Evolutionary conservation across 2,329 filamentous ascomycete genomes (phyloP).

Genomic region (Byssothecium circinans): DNA sequence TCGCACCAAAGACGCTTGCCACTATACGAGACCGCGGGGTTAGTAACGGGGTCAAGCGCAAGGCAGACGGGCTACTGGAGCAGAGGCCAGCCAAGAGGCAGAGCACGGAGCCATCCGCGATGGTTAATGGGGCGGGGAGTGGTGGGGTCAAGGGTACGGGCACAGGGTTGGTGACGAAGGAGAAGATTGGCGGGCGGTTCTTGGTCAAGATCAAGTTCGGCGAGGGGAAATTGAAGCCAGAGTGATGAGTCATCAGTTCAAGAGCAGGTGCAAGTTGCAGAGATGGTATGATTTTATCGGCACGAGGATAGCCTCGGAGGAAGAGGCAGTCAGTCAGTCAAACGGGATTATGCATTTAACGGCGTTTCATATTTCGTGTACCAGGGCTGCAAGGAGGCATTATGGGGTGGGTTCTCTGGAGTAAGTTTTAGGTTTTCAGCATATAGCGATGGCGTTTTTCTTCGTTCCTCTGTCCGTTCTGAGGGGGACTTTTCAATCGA

Average conservation of each 20-base stretch:
- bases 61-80: conserved; percentile 18
- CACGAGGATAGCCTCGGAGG: too few relatives aligned
- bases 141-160: conserved; percentile 10
- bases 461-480: too few relatives aligned
- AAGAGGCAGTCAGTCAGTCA: not conserved
- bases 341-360: not conserved
- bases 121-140: conserved; percentile 11
- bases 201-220: conserved; percentile 26
- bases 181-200: conserved; percentile 6
- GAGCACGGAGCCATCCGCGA: conserved; percentile 24
- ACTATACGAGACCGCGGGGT: conserved; percentile 11
- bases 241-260: not conserved
- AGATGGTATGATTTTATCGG: not conserved
- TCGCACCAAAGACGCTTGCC: conserved; percentile 16
- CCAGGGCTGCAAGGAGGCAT: not conserved
- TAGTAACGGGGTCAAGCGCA: conserved; percentile 22
- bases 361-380: not conserved
- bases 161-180: not conserved
- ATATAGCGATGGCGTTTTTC: not conserved
- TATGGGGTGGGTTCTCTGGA: not conserved
- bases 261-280: not conserved
- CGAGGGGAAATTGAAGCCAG: conserved; percentile 10
- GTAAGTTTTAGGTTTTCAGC: not conserved
- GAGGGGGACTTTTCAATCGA: not conserved
- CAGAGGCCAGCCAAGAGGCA: conserved; percentile 32